Evolutionary conservation across 106 monocot species (phyloP).

Genomic region (Dendrobium huoshanense): DNA sequence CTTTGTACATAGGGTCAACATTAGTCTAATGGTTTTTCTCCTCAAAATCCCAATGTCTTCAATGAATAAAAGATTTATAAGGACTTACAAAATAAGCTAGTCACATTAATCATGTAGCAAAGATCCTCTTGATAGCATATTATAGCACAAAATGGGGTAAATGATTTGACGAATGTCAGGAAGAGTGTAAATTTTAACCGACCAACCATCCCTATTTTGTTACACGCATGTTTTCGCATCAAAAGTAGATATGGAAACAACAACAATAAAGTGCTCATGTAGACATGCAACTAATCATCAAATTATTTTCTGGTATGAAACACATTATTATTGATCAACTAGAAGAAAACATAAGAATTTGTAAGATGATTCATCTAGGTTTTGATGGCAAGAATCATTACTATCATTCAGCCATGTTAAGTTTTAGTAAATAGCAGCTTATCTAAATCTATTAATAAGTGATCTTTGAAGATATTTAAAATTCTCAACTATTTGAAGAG

Average conservation of each 20-base stretch:
- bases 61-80: background rate
- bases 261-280: background rate
- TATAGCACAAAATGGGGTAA: background rate
- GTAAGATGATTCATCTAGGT: background rate
- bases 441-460: background rate
- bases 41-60: background rate
- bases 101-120: background rate
- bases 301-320: background rate
- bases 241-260: background rate
- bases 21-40: background rate
- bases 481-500: background rate
- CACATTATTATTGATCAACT: background rate
- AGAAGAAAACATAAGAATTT: slow-evolving; percentile 2
- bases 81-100: background rate
- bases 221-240: background rate
- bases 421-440: background rate
- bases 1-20: background rate
- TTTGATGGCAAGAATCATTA: background rate
- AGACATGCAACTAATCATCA: too few species aligned
- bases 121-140: background rate
- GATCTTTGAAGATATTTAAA: background rate
- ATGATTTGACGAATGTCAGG: background rate
- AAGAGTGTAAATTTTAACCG: background rate
- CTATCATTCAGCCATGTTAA: background rate
- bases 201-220: background rate